Conservation (phyloP, 164 flowering plant genomes). For the Amborella trichopoda region DNA sequence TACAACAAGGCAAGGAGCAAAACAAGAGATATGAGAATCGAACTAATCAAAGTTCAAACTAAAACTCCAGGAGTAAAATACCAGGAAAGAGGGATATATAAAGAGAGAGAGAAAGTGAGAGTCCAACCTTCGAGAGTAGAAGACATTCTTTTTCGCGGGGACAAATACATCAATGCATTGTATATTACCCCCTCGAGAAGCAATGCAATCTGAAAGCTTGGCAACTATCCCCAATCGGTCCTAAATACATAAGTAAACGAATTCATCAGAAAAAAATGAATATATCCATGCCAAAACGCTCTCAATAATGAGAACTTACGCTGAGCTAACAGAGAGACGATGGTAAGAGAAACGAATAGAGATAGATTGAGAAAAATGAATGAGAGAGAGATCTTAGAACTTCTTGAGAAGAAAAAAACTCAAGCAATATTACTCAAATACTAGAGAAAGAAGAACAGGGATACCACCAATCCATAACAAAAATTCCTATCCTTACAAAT, state of each 20-base stretch:
- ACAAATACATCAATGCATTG: slow-evolving; percentile 71
- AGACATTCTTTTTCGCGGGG: slow-evolving; percentile 69
- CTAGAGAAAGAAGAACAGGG: no score
- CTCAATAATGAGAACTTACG: no score
- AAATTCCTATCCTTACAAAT: no score
- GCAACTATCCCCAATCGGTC: slow-evolving; percentile 86
- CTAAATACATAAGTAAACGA: no score
- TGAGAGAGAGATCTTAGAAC: neutral
- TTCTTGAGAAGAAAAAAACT: neutral
- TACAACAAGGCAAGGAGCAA: neutral
- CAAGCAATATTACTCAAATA: no score
- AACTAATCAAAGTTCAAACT: no score
- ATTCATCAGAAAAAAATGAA: no score
- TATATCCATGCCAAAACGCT: no score
- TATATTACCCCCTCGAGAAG: slow-evolving; percentile 87
- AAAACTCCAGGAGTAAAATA: no score
- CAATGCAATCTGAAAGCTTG: slow-evolving; percentile 81
- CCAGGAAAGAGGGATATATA: neutral
- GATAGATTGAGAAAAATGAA: neutral
- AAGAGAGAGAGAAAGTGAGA: neutral
- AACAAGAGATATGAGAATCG: neutral
- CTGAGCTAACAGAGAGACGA: no score
- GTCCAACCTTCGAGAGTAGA: slow-evolving; percentile 75
- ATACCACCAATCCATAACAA: no score
- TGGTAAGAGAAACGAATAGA: neutral